Base-by-base conservation (phyloP, 441 rosid species). In the Melastoma candidum region DNA sequence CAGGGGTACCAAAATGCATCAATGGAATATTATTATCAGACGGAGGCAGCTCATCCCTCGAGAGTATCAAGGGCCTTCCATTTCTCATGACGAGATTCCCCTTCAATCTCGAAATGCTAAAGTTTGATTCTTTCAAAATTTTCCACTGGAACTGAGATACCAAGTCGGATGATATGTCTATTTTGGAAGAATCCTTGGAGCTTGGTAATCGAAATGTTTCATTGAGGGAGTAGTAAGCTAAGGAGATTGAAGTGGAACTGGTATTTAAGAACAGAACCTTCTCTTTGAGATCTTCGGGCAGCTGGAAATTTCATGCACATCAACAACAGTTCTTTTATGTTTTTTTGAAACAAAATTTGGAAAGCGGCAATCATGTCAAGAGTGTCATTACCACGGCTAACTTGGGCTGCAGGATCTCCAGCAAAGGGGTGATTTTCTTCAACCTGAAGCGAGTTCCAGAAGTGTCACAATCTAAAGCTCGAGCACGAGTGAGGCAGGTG, bases 361-460 rank as follows among this genome's bases (percentile, higher is more conserved):
- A 8, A 32, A 32, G 8, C 8, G 7, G 1, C 8, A 32, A 32
- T 32, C 41, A 4, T 32, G 41, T 32, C 43, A 39, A 25, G 54
- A 11, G 53, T 11, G 17, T 51, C 11, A 14, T 68, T 84, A 92
- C 95, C 87, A 79, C 64, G 59, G 82, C 72, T 51, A 58, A 58
- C 68, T 82, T 83, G 8, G 90, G 98, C 60, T 71, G 81, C 78
- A 92, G 65, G 3, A 62, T 12, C 63, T 68, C 70, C 55, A 87
- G 52, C 39, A 85, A 74, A 12, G 71, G 67, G 51, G 67, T 69
- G 60, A 74, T 59, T 66, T 81, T 83, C 46, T 66, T 67, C 62
- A 57, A 59, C 67, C 96, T 83, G 41, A 32, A 32, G 41, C 41
- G 8, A 32, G 41, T 12, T 17, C 46, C 12, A 53, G 36, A 6